Evolutionary conservation across 1,284 basidiomycete species (phyloP), one percentile per base, ranked within the genome.

Genomic region (Omphalotus olearius): DNA sequence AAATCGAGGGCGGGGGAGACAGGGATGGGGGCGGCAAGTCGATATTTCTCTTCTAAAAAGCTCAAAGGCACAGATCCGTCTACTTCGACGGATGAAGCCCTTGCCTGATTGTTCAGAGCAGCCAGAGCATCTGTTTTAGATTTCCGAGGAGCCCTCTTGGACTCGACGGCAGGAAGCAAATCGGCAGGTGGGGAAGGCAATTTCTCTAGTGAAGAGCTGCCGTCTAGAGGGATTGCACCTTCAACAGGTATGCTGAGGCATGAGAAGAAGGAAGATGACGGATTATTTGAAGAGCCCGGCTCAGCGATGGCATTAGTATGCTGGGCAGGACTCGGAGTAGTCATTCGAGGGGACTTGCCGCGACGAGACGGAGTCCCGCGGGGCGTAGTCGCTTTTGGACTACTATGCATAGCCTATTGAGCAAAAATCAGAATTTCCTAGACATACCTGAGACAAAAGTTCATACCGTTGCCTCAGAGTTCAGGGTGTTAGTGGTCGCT

Each of bases 81-180:
- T 38, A 69, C 66, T 54, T 75, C 74, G 52, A 73, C 63, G 45
- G 78, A 78, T 54, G 75, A 69, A 36, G 79, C 77, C 64, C 75
- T 72, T 38, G 81, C 78, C 54, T 85, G 83, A 59, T 72, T 78
- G 65, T 83, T 83, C 51, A 91, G 70, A 23, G 88, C 89, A 25
- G 78, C 85, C 42, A 91, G 73, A 52, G 88, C 88, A 58, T 91
- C 87, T 38, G 82, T 88, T 77, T 91, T 91, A 59, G 88, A 90
- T 75, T 91, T 91, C 65, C 89, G 83, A 43, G 89, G 88, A 37
- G 88, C 86, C 54, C 88, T 78, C 68, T 79, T 81, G 47, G 76
- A 68, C 56, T 78, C 76, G 60, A 60, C 60, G 59, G 68, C 59
- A 53, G 60, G 53, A 61, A 65, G 59, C 43, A 39, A 56, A 53